Evolutionary conservation across 441 rosid species (phyloP), one percentile per base, ranked within the genome.

Genomic region (Daphne laureola): DNA sequence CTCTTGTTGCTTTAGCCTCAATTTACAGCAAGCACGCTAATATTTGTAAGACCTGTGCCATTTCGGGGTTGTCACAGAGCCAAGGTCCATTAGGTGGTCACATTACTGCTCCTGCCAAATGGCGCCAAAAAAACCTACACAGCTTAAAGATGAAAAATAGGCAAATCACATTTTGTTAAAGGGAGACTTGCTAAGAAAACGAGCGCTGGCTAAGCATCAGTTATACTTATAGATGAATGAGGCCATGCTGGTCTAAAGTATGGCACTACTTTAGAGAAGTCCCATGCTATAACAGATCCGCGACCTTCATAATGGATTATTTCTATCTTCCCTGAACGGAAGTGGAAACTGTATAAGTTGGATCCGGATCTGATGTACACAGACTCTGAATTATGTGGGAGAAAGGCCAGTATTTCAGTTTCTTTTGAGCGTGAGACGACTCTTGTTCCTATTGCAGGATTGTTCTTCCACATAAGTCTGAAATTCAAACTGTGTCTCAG

Each of bases 181-280:
- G 31, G 14, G 52, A 31, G 11, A 8, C 11, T 5, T 31, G 38
- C 11, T 0, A 31, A 31, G 1, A 31, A 31, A 31, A 0, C 2
- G 38, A 31, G 11, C 38, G 2, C 38, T 31, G 5, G 38, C 38
- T 31, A 31, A 31, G 38, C 38, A 31, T 18, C 7, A 14, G 12
- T 49, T 31, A 17, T 49, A 15, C 58, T 38, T n/a, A 58, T 31
- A 46, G 69, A 65, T 61, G 75, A 69, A 41, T 63, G 58, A 47
- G 89, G 83, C 85, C 85, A 79, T 18, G 64, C 65, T 11, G 58
- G 80, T 47, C 67, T 70, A 51, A 69, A 75, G 73, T 73, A 82
- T 44, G 85, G 89, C 44, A 65, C 60, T 12, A 75, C 80, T 62
- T 72, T 73, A 60, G 76, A 69, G 53, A 56, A 73, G 25, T 82